These are phyloP conservation scores for Cinnamomum chago DNA, from an alignment of 164 flowering plant species.

Conservation along the genomic window DNA sequence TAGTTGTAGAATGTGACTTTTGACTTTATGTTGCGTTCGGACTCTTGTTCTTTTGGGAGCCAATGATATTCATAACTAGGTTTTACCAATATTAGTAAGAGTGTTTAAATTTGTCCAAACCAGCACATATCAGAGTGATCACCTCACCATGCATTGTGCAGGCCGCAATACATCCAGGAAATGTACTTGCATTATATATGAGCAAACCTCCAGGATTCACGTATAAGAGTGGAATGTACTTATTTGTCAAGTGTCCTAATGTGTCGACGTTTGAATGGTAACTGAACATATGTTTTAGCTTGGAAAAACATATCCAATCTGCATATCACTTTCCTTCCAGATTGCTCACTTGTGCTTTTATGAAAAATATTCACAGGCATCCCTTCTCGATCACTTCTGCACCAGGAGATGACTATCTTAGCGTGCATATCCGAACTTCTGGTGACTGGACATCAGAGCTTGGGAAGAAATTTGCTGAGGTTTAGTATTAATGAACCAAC, in stretches of 20 bases:
- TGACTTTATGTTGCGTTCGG: not conserved
- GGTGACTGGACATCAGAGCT: conserved; percentile 95
- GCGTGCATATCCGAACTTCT: conserved; percentile 73
- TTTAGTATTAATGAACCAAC: conserved; percentile 9
- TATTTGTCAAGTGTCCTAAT: conserved; percentile 85
- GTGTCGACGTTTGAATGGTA: conserved; percentile 88
- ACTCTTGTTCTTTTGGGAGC: not conserved
- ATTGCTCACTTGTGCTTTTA: not conserved
- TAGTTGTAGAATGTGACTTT: not conserved
- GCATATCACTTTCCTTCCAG: not conserved
- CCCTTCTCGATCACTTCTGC: conserved; percentile 97
- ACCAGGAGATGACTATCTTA: conserved; percentile 83
- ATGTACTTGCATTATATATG: conserved; percentile 80
- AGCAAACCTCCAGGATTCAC: conserved; percentile 82
- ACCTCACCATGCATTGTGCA: conserved; percentile 24
- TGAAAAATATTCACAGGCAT: conserved; percentile 51
- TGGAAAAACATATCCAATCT: not conserved
- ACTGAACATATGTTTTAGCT: not conserved
- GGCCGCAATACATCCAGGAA: conserved; percentile 79
- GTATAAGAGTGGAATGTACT: conserved; percentile 94
- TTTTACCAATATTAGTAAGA: not conserved
- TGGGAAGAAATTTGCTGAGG: conserved; percentile 53
- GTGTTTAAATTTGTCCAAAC: not conserved
- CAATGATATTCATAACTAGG: not conserved
- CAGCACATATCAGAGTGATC: not conserved